phyloP scores from a whole-genome alignment of 495 filamentous ascomycete genomes.

The Penicillium ochrochloron region DNA sequence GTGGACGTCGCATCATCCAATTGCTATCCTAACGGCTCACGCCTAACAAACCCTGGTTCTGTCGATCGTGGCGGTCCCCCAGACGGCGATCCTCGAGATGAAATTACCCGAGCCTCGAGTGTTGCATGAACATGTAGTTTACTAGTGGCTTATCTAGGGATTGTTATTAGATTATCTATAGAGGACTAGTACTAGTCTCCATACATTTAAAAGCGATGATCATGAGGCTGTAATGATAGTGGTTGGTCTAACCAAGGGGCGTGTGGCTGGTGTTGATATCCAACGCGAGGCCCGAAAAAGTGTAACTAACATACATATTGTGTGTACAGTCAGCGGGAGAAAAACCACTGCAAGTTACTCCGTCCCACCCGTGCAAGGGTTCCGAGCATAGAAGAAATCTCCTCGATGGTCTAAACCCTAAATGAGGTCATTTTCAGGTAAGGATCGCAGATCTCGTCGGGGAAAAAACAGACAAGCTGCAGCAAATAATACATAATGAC shows the following conservation, averaged over 20 bases:
- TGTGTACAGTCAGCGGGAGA: constrained; percentile 5
- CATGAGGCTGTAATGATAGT: not conserved
- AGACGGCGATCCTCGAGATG: constrained; percentile 11
- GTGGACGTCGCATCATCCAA: not conserved
- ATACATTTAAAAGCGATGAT: not conserved
- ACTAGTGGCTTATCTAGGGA: not conserved
- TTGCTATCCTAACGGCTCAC: constrained; percentile 13
- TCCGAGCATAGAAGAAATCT: not conserved
- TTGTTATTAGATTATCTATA: not conserved
- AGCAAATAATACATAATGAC: too few relatives aligned
- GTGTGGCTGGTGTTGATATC: not conserved
- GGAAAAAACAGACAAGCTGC: not conserved
- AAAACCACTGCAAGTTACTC: not conserved
- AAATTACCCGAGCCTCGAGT: not conserved
- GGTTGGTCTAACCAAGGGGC: not conserved
- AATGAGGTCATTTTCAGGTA: constrained; percentile 13
- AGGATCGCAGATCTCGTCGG: constrained; percentile 13
- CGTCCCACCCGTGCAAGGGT: constrained; percentile 3
- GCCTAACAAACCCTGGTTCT: constrained; percentile 12
- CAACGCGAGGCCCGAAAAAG: not conserved
- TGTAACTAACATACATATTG: too few relatives aligned
- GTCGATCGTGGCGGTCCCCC: constrained; percentile 26
- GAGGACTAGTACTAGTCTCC: not conserved
- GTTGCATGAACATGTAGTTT: constrained; percentile 1
- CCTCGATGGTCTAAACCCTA: not conserved